Conservation (phyloP, 306 rosid species). For the apple (Malus domestica) region ASM211411v1 NC_041798.1:40463501-40464000, state of each 20-base stretch:
- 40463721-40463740: background rate
- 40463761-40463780: background rate
- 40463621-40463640: too few relatives aligned
- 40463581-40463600: too few relatives aligned
- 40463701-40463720: background rate
- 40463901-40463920: background rate
- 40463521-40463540: too few relatives aligned
- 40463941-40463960: constrained; percentile 53
- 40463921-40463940: background rate
- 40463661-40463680: too few relatives aligned
- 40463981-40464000: constrained; percentile 61
- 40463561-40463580: too few relatives aligned
- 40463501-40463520: too few relatives aligned
- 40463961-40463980: constrained; percentile 78
- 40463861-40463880: constrained; percentile 11
- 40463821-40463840: constrained; percentile 1
- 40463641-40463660: too few relatives aligned
- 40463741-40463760: background rate
- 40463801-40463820: constrained; percentile 1
- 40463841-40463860: background rate
- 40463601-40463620: too few relatives aligned
- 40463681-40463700: too few relatives aligned
- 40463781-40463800: background rate
- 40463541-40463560: too few relatives aligned
- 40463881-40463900: constrained; percentile 13